Conservation (phyloP, 2,329 filamentous ascomycete species). For the Penicillium fuscoglaucum region DNA sequence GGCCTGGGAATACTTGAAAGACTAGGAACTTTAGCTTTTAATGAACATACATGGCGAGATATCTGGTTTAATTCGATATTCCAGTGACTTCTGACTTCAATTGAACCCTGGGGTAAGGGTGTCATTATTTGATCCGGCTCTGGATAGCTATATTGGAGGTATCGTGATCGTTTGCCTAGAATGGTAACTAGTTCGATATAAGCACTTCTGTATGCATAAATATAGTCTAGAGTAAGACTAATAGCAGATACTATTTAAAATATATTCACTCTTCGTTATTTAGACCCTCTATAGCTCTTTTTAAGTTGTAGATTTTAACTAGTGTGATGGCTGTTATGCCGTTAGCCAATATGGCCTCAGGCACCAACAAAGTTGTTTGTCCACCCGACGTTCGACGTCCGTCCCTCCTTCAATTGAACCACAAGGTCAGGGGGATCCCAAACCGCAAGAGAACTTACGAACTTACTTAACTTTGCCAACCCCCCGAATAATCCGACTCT, state of each 20-base stretch:
- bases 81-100: neutral
- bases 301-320: neutral
- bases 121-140: neutral
- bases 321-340: neutral
- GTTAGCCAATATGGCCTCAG: slow-evolving; percentile 6
- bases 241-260: neutral
- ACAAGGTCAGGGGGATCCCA: neutral
- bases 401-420: neutral
- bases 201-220: neutral
- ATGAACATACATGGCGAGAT: neutral
- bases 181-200: neutral
- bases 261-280: neutral
- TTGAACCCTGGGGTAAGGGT: neutral
- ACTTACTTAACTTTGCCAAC: neutral
- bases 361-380: slow-evolving; percentile 3
- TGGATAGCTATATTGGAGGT: neutral
- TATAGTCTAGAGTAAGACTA: neutral
- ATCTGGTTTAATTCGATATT: neutral
- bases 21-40: neutral
- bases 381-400: slow-evolving; percentile 2
- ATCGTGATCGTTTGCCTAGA: neutral
- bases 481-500: neutral
- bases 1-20: neutral
- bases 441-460: neutral
- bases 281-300: neutral